Evolutionary conservation across 306 rosid species (phyloP).

Genomic region (Cucumis hystrix): DNA sequence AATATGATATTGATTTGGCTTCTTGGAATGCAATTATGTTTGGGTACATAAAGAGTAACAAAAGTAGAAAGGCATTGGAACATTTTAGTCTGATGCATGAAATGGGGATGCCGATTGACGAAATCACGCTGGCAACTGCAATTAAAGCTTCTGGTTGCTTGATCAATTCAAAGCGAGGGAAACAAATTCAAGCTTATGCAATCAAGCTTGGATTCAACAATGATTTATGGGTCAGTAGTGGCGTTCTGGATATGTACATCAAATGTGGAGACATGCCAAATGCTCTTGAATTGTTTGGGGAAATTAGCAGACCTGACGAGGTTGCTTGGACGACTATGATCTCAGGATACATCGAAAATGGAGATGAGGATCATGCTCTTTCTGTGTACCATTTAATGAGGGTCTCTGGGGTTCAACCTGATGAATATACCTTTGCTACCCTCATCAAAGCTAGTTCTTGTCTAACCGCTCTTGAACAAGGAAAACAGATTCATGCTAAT

Average conservation of each 20-base stretch:
- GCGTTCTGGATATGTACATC: constrained; percentile 68
- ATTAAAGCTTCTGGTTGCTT: constrained; percentile 58
- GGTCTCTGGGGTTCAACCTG: constrained; percentile 50
- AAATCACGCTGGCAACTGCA: constrained; percentile 48
- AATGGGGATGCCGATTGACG: constrained; percentile 35
- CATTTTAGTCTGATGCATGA: constrained; percentile 37
- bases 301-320: constrained; percentile 48
- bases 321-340: constrained; percentile 91
- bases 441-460: constrained; percentile 60
- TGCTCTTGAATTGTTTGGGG: constrained; percentile 36
- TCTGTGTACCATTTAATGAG: constrained; percentile 56
- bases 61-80: constrained; percentile 34
- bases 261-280: constrained; percentile 67
- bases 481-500: constrained; percentile 70
- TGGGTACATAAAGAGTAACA: constrained; percentile 35
- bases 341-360: constrained; percentile 69
- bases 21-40: constrained; percentile 82
- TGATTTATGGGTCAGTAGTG: constrained; percentile 47
- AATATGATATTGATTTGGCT: constrained; percentile 51
- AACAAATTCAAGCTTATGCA: constrained; percentile 55
- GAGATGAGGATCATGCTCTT: constrained; percentile 53
- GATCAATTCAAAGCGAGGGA: constrained; percentile 47
- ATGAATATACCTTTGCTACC: constrained; percentile 71
- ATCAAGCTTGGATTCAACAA: constrained; percentile 28
- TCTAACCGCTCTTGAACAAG: constrained; percentile 66